These are phyloP conservation scores for Albizia julibrissin DNA, from an alignment of 306 rosid species.

Conservation along the genomic window DNA sequence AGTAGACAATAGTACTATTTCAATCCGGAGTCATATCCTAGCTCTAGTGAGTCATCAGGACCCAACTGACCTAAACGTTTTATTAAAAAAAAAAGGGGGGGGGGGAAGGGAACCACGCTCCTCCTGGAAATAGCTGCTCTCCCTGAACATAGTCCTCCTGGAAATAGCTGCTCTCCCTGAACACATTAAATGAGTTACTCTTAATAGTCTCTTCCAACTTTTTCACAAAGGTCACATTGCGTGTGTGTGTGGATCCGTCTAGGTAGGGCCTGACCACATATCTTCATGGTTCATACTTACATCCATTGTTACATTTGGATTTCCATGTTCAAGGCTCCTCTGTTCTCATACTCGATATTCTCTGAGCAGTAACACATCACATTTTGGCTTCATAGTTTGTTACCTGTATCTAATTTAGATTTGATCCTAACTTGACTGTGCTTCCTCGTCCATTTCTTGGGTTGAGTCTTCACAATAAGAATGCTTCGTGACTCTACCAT, in stretches of 20 bases:
- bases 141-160: too few relatives aligned
- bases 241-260: not conserved
- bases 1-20: too few relatives aligned
- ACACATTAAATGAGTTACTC: not conserved
- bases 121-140: too few relatives aligned
- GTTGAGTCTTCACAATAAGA: slow-evolving; percentile 36
- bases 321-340: not conserved
- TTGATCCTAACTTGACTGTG: not conserved
- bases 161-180: not conserved
- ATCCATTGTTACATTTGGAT: not conserved
- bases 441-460: slow-evolving; percentile 20
- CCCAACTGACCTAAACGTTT: too few relatives aligned
- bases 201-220: slow-evolving; percentile 6
- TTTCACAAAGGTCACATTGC: slow-evolving; percentile 4
- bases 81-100: too few relatives aligned
- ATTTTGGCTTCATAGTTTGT: not conserved
- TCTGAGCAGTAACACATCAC: not conserved
- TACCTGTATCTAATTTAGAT: not conserved
- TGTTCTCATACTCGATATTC: not conserved
- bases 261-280: not conserved
- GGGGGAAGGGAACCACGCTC: too few relatives aligned
- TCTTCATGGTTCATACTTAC: slow-evolving; percentile 1
- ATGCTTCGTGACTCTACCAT: slow-evolving; percentile 31
- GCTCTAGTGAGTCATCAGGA: too few relatives aligned
- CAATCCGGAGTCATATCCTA: too few relatives aligned